Evolutionary conservation across 2,329 filamentous ascomycete genomes (phyloP), one percentile per base, ranked within the genome.

Genomic region (Colletotrichum sp.): DNA sequence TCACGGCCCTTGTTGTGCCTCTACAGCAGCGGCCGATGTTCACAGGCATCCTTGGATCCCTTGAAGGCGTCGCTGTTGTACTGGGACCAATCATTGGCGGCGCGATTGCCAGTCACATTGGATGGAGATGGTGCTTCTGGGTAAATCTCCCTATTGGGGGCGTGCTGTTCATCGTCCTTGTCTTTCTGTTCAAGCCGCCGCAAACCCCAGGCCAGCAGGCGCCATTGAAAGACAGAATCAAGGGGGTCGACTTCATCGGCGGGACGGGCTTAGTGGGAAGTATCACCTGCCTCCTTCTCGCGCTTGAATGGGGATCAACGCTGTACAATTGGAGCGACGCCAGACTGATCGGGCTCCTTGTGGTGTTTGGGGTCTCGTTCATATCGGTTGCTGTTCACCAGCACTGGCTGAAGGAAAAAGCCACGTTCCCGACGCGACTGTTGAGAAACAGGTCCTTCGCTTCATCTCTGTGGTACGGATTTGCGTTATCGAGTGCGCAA

Each of bases 111-210:
- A 72, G 61, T 34, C 62, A 59, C 49, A 44, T 72, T 4, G 29
- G 39, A 44, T 70, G 63, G 59, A 36, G 86, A 68, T 89, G 90
- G 90, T 91, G 90, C 80, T 91, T 91, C 79, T 91, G 88, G 79
- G 88, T 91, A 80, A 91, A 91, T 77, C 85, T 91, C 15, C 90
- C 90, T 9, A 85, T 91, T 66, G 90, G 90, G 19, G 88, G 84
- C 39, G 82, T 88, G 22, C 87, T 88, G 6, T 83, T 88, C 16
- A 13, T 87, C 16, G 87, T 88, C 66, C 85, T 92, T 72, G 80
- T 86, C 44, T 82, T 90, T 67, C 87, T 89, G 78, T 87, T 90
- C 77, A 63, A 52, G 22, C 69, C 68, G 1, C 22, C 71, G 7
- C n/a, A 39, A 25, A 22, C 30, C 5, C 19, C n/a, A 0, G 77